Base-by-base conservation (phyloP, 768 basidiomycete genomes). In the Boletus coccyginus region DNA sequence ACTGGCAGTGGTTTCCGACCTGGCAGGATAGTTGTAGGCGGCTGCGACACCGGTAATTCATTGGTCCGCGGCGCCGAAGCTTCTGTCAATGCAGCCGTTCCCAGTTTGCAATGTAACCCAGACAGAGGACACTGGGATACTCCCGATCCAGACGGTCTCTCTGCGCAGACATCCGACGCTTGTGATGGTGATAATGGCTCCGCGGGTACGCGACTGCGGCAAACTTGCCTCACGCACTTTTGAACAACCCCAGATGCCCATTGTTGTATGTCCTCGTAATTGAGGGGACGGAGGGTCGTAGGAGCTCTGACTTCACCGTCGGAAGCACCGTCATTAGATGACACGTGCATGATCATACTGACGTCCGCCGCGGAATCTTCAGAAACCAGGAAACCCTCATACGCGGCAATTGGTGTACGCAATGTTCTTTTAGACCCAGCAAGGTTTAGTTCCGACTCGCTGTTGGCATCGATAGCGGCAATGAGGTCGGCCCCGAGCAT, bases 401-500 rank as follows among this genome's bases (percentile, higher is more conserved):
- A 52, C 12, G 47, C n/a, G 46, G 54, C 46, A 16, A 53, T 46
- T 17, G 58, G 52, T 1, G 42, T 14, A 33, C 3, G 14, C 3
- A 13, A 32, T 8, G 33, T 42, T 40, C 48, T 57, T 44, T 39
- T 36, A 33, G 42, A 8, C 27, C 21, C 36, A 24, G 29, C 36
- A 27, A 65, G 53, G 38, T 65, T 62, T 7, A 70, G 35, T 13
- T 31, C 68, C 2, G 63, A 59, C 40, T 67, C 66, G 57, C 62
- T 67, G 24, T 68, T 67, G 36, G 67, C 60, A 39, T 68, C 63
- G 33, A 68, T 60, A 5, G 66, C 66, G 7, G 68, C 66, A 13
- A 68, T 62, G 33, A 68, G 68, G 38, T 67, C 68, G 14, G 65
- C 46, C 19, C 67, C 66, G 2, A 68, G 66, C 16, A 67, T 67